phyloP scores from a whole-genome alignment of 768 basidiomycete species.

The Pisolithus orientalis region DNA sequence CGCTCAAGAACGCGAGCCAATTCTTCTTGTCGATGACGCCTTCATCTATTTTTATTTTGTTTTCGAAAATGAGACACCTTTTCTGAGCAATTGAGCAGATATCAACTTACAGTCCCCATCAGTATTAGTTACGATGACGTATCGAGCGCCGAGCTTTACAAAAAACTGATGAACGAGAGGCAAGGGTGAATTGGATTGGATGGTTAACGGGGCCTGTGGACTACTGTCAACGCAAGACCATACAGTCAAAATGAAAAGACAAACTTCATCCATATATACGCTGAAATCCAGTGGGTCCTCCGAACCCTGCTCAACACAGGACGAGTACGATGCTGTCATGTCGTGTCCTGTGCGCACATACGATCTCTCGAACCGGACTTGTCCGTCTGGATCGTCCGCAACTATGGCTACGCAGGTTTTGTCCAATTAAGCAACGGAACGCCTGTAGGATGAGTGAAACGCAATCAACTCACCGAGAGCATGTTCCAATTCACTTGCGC shows the following conservation, averaged over 20 bases:
- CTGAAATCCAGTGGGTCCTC: conserved; percentile 74
- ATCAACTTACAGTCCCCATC: conserved; percentile 69
- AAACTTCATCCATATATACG: conserved; percentile 85
- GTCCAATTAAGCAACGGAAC: background rate
- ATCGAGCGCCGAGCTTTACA: conserved; percentile 87
- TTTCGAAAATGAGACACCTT: background rate
- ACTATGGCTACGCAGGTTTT: conserved; percentile 51
- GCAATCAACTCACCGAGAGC: conserved; percentile 59
- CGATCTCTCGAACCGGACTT: conserved; percentile 56
- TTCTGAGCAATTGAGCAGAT: background rate
- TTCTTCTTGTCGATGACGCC: conserved; percentile 93
- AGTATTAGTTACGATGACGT: conserved; percentile 77
- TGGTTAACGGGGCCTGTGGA: conserved; percentile 75
- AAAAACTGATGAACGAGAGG: conserved; percentile 93
- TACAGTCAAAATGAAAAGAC: conserved; percentile 2
- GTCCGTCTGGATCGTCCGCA: conserved; percentile 63
- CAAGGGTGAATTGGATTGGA: conserved; percentile 79
- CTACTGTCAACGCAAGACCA: background rate
- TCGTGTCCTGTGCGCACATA: conserved; percentile 34
- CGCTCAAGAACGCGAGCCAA: conserved; percentile 83
- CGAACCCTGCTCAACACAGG: conserved; percentile 39
- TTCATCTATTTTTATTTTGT: conserved; percentile 45
- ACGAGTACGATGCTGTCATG: conserved; percentile 55
- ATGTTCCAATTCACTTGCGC: conserved; percentile 90
- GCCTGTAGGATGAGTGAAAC: background rate